Percentiles rank a stretch among this genome's conserved stretches.
These are phyloP conservation scores for Parvularia atlantis DNA, from an alignment of 78 protist species.

Conservation along the genomic window DNA sequence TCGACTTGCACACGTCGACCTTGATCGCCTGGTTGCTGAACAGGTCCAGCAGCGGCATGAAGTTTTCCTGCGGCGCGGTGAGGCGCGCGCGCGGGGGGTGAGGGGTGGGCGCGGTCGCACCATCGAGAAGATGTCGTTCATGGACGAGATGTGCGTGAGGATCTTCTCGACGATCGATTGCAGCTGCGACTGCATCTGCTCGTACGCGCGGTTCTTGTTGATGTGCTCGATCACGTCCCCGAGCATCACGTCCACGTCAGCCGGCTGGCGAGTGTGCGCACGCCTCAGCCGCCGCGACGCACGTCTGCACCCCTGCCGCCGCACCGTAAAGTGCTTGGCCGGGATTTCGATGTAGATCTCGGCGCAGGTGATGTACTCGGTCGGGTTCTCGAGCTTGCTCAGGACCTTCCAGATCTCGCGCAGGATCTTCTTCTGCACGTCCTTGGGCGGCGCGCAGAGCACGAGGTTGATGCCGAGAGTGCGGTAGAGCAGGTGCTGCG, in stretches of 20 bases:
- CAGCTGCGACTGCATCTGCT: conserved; percentile 36
- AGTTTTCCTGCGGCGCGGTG: conserved; percentile 28
- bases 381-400: conserved; percentile 31
- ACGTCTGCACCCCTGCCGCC: background rate
- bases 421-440: conserved; percentile 2
- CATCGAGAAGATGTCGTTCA: conserved; percentile 30
- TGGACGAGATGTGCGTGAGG: conserved; percentile 34
- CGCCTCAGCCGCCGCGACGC: background rate
- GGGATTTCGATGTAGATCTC: conserved; percentile 67
- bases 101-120: background rate
- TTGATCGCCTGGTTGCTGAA: conserved; percentile 2
- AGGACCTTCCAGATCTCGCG: conserved; percentile 64
- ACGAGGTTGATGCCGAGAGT: conserved; percentile 54
- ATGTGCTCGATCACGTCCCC: conserved; percentile 34
- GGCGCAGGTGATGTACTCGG: conserved; percentile 47
- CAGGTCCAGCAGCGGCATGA: conserved; percentile 62
- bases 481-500: conserved; percentile 31
- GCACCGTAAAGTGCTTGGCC: conserved; percentile 57
- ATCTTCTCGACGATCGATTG: conserved; percentile 53
- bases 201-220: conserved; percentile 11
- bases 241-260: conserved; percentile 41
- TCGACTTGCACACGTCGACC: conserved; percentile 12
- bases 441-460: conserved; percentile 39
- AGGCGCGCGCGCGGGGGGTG: too few species aligned
- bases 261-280: background rate